These are phyloP conservation scores for Acrocalymma vagum DNA, from an alignment of 2,329 filamentous ascomycete species.

Conservation along the genomic window DNA sequence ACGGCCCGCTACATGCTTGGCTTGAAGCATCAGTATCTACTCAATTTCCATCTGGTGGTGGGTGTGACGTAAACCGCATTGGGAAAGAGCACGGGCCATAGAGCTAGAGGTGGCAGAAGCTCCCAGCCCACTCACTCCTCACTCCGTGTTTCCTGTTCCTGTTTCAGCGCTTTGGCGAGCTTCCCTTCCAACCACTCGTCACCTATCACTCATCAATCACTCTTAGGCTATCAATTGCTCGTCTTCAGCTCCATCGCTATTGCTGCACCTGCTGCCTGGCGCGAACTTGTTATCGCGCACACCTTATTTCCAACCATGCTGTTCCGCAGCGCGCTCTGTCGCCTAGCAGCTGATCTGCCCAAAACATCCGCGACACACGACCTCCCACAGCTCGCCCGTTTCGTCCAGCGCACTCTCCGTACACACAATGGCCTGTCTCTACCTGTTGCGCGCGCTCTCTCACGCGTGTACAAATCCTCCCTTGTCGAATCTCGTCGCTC, in stretches of 20 bases:
- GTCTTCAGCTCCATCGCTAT: slow-evolving; percentile 22
- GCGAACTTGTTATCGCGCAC: slow-evolving; percentile 4
- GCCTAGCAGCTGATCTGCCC: slow-evolving; percentile 43
- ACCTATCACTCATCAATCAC: slow-evolving; percentile 8
- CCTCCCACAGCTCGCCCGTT: slow-evolving; percentile 43
- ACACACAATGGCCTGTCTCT: slow-evolving; percentile 30
- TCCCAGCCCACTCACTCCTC: slow-evolving; percentile 12
- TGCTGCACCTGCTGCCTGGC: slow-evolving; percentile 15
- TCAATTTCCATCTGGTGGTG: too few species aligned
- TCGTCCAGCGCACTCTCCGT: slow-evolving; percentile 33
- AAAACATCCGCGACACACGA: slow-evolving; percentile 45
- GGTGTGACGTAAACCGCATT: slow-evolving; percentile 11
- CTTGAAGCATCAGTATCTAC: too few species aligned
- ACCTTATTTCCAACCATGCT: slow-evolving; percentile 37
- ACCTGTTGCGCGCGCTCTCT: slow-evolving; percentile 26
- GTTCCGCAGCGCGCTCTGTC: slow-evolving; percentile 44
- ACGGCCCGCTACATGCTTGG: too few species aligned
- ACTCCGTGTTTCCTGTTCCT: slow-evolving; percentile 20
- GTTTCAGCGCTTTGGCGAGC: slow-evolving; percentile 11
- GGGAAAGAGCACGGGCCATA: neutral
- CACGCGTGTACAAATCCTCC: slow-evolving; percentile 31
- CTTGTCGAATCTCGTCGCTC: slow-evolving; percentile 31
- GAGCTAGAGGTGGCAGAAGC: neutral
- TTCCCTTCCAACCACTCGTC: slow-evolving; percentile 17
- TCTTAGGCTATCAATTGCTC: too few species aligned